Conservation (phyloP, 768 basidiomycete genomes). For the Mrakia gelida region DNA sequence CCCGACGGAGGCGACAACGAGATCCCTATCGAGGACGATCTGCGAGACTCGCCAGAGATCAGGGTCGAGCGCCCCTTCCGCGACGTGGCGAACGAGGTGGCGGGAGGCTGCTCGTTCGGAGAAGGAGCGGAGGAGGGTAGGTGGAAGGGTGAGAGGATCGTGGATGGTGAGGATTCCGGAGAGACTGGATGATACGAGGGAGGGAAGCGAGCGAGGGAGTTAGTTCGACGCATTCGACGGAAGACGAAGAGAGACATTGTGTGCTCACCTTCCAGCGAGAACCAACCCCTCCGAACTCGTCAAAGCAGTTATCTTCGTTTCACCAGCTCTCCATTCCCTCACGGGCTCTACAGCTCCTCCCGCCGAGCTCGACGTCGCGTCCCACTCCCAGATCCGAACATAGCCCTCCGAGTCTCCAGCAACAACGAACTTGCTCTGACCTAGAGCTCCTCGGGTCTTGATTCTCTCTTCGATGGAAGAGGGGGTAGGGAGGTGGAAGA, state of each 20-base stretch:
- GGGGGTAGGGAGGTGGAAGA: background rate
- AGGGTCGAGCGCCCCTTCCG: constrained; percentile 26
- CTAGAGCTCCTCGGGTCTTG: constrained; percentile 19
- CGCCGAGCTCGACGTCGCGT: background rate
- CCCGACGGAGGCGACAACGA: constrained; percentile 21
- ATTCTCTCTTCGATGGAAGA: constrained; percentile 6
- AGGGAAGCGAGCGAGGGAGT: background rate
- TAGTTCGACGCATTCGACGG: background rate
- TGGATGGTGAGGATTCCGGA: constrained; percentile 22
- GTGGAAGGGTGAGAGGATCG: constrained; percentile 18
- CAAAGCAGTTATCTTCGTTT: constrained; percentile 28
- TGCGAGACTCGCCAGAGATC: constrained; percentile 25
- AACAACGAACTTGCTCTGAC: constrained; percentile 21
- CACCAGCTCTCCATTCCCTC: constrained; percentile 16
- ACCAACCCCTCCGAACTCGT: constrained; percentile 17
- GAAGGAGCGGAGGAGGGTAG: constrained; percentile 19
- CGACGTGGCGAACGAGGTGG: constrained; percentile 12
- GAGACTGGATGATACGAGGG: background rate
- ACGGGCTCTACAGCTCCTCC: background rate
- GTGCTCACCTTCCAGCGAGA: constrained; percentile 21
- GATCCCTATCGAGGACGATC: constrained; percentile 27
- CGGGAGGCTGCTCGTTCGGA: constrained; percentile 24
- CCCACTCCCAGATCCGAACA: constrained; percentile 29
- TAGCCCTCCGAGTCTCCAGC: constrained; percentile 26
- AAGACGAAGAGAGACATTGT: background rate